A percentile compares a stretch with the other conserved stretches of the same genome.
phyloP scores from a whole-genome alignment of 2,329 filamentous ascomycete species.

The Plectosphaerella cucumerina region DNA sequence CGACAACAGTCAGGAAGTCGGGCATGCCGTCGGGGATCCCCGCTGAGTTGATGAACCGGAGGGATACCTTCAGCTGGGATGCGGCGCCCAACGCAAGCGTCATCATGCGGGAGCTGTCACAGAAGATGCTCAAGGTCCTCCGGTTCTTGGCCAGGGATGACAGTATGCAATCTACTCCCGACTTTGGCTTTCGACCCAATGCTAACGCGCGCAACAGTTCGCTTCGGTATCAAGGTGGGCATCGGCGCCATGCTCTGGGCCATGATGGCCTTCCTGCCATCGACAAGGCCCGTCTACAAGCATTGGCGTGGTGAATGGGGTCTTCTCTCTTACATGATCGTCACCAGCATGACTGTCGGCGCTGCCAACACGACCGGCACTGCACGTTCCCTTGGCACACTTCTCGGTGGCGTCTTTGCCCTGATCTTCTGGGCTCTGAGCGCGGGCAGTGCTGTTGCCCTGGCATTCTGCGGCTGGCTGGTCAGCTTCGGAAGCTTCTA shows the following conservation, averaged over 20 bases:
- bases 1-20: conserved; percentile 47
- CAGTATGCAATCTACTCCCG: conserved; percentile 26
- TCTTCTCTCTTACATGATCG: conserved; percentile 93
- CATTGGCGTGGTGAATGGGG: conserved; percentile 97
- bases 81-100: conserved; percentile 43
- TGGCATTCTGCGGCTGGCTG: conserved; percentile 79
- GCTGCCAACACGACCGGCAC: conserved; percentile 90
- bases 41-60: conserved; percentile 44
- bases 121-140: conserved; percentile 38
- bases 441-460: conserved; percentile 65
- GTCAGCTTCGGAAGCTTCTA: conserved; percentile 84
- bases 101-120: conserved; percentile 39
- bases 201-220: conserved; percentile 29
- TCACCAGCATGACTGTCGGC: conserved; percentile 95
- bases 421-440: conserved; percentile 75
- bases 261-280: conserved; percentile 77
- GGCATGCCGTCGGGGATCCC: conserved; percentile 54
- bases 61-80: conserved; percentile 53
- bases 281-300: conserved; percentile 74
- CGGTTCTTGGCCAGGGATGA: conserved; percentile 51
- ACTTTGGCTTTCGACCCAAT: neutral
- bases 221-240: conserved; percentile 89
- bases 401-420: conserved; percentile 73
- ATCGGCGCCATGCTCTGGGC: conserved; percentile 86
- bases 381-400: conserved; percentile 81